phyloP scores from a whole-genome alignment of 1,139 yeast species.

The Schwanniomyces etchellsii region DNA sequence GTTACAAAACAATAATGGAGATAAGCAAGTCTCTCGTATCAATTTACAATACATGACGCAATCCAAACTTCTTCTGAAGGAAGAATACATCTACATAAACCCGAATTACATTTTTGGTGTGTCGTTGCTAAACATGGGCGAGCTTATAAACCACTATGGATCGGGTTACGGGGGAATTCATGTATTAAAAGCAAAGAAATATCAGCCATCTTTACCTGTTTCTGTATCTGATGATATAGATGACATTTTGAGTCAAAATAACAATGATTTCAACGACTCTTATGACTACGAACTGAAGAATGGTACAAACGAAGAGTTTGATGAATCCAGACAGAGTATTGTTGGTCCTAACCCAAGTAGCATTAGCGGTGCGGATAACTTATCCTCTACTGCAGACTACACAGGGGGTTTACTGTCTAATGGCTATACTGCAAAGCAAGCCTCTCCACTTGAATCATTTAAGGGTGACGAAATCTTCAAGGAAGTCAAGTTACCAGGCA shows the following conservation, averaged over 20 bases:
- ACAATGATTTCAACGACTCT: conserved; percentile 26
- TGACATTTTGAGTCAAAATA: conserved; percentile 40
- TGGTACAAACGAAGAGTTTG: no score
- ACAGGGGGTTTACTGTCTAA: no score
- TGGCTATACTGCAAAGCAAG: no score
- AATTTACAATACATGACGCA: conserved; percentile 41
- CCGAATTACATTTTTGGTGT: conserved; percentile 46
- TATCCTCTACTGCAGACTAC: no score
- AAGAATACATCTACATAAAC: conserved; percentile 41
- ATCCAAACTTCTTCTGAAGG: conserved; percentile 34
- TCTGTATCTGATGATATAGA: conserved; percentile 58
- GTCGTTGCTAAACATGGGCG: conserved; percentile 54
- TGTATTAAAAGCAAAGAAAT: conserved; percentile 40
- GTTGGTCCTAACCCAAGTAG: no score
- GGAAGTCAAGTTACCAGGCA: conserved; percentile 44
- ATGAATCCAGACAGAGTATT: no score
- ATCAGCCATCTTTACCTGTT: conserved; percentile 60
- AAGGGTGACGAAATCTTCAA: conserved; percentile 49
- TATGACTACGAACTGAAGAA: conserved; percentile 33
- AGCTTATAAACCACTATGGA: conserved; percentile 56
- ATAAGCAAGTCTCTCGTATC: conserved; percentile 25
- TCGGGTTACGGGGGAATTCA: conserved; percentile 54
- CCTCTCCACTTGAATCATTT: conserved; percentile 12
- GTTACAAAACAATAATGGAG: conserved; percentile 34
- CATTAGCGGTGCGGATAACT: no score